Conservation (phyloP, 2,329 filamentous ascomycete genomes). For the Periconia sp. region DNA sequence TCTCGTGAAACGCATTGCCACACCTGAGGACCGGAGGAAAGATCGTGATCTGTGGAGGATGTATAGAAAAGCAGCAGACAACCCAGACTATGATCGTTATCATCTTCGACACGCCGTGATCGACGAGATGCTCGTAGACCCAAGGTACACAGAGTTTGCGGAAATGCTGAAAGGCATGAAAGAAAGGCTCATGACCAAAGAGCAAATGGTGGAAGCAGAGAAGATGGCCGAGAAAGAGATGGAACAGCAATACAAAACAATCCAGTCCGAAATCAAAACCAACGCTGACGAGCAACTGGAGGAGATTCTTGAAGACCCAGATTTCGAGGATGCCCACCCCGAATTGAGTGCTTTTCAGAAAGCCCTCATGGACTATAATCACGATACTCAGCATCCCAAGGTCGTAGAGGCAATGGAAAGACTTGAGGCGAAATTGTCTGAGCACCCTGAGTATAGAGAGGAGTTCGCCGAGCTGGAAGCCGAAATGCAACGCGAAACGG, state of each 20-base stretch:
- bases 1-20: conserved; percentile 25
- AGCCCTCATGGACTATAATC: neutral
- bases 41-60: conserved; percentile 25
- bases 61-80: conserved; percentile 22
- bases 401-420: neutral
- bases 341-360: neutral
- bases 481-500: neutral
- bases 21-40: conserved; percentile 23
- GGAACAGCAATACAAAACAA: conserved; percentile 16
- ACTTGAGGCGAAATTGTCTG: neutral
- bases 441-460: neutral
- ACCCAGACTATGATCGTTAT: conserved; percentile 33
- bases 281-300: conserved; percentile 24
- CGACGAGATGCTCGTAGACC: conserved; percentile 31
- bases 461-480: neutral
- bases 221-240: conserved; percentile 12
- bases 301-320: conserved; percentile 32
- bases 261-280: conserved; percentile 18
- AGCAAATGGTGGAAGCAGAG: conserved; percentile 16
- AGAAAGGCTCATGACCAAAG: conserved; percentile 18
- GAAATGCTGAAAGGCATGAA: conserved; percentile 32
- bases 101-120: conserved; percentile 27
- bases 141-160: conserved; percentile 30
- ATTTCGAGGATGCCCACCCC: conserved; percentile 6
- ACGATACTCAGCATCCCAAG: neutral